Base-by-base conservation (phyloP, 2,329 filamentous ascomycete species). In the Paecilomyces sp. region DNA sequence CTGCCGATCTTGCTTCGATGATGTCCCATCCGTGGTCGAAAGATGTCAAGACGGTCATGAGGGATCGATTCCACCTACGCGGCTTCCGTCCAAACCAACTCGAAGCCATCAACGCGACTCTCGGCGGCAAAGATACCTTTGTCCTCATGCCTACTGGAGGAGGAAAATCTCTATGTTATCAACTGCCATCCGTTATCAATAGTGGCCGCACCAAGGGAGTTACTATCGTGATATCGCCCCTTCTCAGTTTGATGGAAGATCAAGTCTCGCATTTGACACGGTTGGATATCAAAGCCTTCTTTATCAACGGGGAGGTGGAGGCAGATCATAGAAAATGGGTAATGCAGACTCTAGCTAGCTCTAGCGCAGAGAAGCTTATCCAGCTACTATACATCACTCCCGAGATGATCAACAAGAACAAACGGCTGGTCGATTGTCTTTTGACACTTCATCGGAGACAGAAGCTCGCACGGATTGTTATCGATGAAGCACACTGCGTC, bases 401-500 rank as follows among this genome's bases (percentile, higher is more conserved):
- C 0, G 94, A 99, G 76, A 97, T 97, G 93, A 82, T 99, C 56
- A 91, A 82, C 77, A 93, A 92, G 71, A 99, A 88, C 71, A 73
- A 82, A 51, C 77, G 79, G 2, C 89, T 97, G 73, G 78, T 86
- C 60, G 82, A 80, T 57, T 83, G 81, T 2, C 81, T 99, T 63
- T 77, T 84, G 57, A 80, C 79, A 2, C 80, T 99, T n/a, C 83
- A 96, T 72, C 74, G 76, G 13, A 85, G 85, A 56, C 79, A 82
- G 3, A 90, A 88, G 67, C 85, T 99, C 57, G 93, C 95, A 15
- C 86, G 94, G 28, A 85, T 99, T 55, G 94, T 99, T 57, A 96
- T 99, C 63, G 94, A 99, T 66, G 95, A 99, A 77, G 94, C 94
- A n/a, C 94, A 99, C 73, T 99, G 94, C 74, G 93, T 99, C 28